These are phyloP conservation scores for Metschnikowia arizonensis DNA, from an alignment of 805 yeast species.

Conservation along the genomic window DNA sequence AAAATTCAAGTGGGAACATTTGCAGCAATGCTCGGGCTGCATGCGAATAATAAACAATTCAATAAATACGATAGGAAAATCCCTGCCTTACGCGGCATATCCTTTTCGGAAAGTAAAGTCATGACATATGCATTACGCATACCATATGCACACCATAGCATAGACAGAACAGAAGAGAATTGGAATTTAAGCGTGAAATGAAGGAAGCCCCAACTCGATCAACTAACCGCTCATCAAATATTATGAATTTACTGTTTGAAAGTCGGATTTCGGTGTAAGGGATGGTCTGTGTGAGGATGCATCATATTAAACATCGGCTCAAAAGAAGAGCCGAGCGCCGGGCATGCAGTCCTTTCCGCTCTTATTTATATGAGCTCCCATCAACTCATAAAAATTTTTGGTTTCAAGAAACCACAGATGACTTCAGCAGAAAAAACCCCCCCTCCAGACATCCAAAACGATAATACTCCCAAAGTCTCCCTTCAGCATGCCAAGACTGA, in stretches of 20 bases:
- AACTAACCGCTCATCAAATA: too few relatives aligned
- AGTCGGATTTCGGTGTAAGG: too few relatives aligned
- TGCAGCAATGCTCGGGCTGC: not conserved
- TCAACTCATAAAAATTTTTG: not conserved
- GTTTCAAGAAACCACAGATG: not conserved
- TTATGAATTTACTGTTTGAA: too few relatives aligned
- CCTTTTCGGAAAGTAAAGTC: not conserved
- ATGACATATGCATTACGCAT: not conserved
- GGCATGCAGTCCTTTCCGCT: not conserved
- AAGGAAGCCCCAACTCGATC: too few relatives aligned
- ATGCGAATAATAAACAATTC: not conserved
- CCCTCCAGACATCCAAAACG: not conserved
- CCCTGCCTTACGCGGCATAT: not conserved
- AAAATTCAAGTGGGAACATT: not conserved
- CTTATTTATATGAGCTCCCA: not conserved
- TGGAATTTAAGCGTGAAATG: not conserved
- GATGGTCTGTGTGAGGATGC: too few relatives aligned
- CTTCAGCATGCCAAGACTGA: conserved; percentile 9
- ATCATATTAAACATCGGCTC: not conserved
- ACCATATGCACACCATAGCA: not conserved
- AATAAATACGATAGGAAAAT: not conserved
- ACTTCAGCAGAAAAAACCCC: not conserved
- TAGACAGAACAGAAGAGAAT: not conserved
- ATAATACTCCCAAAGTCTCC: conserved; percentile 1
- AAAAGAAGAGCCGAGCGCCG: not conserved